Evolutionary conservation across 352 stramenopile genomes (phyloP).

Genomic region (Elongisporangium anandrum): DNA sequence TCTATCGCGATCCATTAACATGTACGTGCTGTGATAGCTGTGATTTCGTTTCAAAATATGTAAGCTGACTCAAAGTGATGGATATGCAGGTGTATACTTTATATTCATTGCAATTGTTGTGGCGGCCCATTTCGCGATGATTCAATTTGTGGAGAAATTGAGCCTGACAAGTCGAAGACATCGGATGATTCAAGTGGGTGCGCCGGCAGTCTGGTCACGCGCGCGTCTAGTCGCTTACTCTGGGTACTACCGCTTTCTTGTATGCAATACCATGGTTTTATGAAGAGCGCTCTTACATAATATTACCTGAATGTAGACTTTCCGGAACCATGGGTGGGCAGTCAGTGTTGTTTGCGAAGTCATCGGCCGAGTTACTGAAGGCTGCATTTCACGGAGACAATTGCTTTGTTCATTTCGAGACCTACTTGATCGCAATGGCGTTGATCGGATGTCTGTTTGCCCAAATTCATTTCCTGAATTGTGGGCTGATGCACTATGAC

Average conservation of each 20-base stretch:
- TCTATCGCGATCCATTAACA: conserved; percentile 75
- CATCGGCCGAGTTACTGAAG: conserved; percentile 71
- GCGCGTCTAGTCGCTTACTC: conserved; percentile 76
- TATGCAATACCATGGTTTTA: neutral
- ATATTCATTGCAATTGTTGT: conserved; percentile 52
- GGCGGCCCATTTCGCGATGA: conserved; percentile 49
- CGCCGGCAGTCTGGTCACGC: conserved; percentile 52
- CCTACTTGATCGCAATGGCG: conserved; percentile 62
- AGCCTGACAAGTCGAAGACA: conserved; percentile 69
- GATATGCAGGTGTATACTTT: conserved; percentile 39
- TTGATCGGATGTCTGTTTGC: conserved; percentile 56
- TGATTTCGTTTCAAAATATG: neutral
- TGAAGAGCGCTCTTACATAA: neutral
- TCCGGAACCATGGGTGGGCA: conserved; percentile 76
- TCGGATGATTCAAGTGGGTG: conserved; percentile 72
- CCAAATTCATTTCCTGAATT: conserved; percentile 82
- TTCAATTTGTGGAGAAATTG: conserved; percentile 61
- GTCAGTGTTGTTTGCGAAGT: conserved; percentile 86
- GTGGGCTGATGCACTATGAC: conserved; percentile 71
- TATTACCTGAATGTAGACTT: conserved; percentile 16
- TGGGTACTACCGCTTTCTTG: conserved; percentile 14
- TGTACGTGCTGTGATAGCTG: conserved; percentile 9
- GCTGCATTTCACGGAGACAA: conserved; percentile 58
- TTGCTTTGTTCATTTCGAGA: conserved; percentile 54
- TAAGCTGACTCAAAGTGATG: neutral